A percentile compares a stretch with the other conserved stretches of the same genome.
Conservation (phyloP, 148 eudicot species). For the Arctostaphylos glauca region DNA sequence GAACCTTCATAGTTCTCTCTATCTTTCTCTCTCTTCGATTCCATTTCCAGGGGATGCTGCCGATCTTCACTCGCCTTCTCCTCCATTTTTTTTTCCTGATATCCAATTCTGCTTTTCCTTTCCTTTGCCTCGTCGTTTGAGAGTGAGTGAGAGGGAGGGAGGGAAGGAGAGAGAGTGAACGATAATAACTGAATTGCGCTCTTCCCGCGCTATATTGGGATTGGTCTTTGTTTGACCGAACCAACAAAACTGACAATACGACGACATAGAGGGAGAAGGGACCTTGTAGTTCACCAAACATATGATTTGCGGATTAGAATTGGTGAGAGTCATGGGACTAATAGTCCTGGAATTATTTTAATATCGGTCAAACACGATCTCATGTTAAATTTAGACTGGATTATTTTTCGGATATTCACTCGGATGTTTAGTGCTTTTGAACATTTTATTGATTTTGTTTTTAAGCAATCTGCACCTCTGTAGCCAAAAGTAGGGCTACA, state of each 20-base stretch:
- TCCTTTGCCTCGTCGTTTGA: not conserved
- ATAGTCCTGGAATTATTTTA: no score
- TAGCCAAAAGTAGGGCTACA: no score
- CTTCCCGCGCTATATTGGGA: slow-evolving; percentile 5
- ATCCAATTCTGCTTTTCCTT: not conserved
- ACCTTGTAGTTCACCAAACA: no score
- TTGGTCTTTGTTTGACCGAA: no score
- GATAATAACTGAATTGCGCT: not conserved
- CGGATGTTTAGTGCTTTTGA: no score
- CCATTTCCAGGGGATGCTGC: not conserved
- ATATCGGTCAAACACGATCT: no score
- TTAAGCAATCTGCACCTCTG: no score
- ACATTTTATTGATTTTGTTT: no score
- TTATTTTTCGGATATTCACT: no score
- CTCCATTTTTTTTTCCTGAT: not conserved
- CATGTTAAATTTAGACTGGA: no score
- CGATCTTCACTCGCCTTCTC: not conserved
- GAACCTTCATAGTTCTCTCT: not conserved
- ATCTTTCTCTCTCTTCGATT: not conserved
- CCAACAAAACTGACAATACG: not conserved
- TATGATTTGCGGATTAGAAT: no score
- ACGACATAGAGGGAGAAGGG: not conserved
- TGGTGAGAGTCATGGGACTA: no score
- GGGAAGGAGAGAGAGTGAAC: not conserved
- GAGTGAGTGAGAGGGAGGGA: not conserved